Conservation (phyloP, 352 stramenopile genomes). For the Phytophthora boehmeriae region DNA sequence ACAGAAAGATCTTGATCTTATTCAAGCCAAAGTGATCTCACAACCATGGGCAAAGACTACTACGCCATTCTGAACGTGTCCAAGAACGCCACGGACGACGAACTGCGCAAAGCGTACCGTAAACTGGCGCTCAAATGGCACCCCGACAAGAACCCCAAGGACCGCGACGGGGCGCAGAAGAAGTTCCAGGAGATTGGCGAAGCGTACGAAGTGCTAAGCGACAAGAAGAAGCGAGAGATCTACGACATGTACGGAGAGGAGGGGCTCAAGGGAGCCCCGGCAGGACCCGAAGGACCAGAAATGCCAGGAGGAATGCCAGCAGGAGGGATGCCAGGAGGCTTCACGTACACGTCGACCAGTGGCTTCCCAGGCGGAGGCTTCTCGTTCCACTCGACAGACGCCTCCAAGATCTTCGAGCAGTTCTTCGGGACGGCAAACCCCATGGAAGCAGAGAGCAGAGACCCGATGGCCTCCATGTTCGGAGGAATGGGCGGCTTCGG, state of each 20-base stretch:
- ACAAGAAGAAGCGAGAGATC: conserved; percentile 92
- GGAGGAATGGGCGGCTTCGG: conserved; percentile 56
- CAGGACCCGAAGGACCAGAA: conserved; percentile 27
- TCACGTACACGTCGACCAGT: conserved; percentile 40
- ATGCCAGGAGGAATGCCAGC: conserved; percentile 48
- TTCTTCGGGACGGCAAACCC: conserved; percentile 90
- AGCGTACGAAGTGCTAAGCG: conserved; percentile 93
- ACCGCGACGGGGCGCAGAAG: conserved; percentile 79
- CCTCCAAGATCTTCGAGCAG: conserved; percentile 91
- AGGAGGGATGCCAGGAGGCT: conserved; percentile 61
- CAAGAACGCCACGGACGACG: conserved; percentile 72
- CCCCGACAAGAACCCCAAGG: conserved; percentile 92
- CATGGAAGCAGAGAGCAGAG: conserved; percentile 70
- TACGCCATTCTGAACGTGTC: conserved; percentile 79
- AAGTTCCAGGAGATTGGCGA: conserved; percentile 95
- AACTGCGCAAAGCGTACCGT: conserved; percentile 87
- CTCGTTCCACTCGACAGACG: conserved; percentile 80
- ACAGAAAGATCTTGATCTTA: no score
- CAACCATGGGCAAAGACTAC: conserved; percentile 86
- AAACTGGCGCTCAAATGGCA: conserved; percentile 93
- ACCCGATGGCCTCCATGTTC: conserved; percentile 81
- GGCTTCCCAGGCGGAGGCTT: conserved; percentile 76
- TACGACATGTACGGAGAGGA: conserved; percentile 95
- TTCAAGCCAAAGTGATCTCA: conserved; percentile 1
- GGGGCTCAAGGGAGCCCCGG: conserved; percentile 74